Conservation (phyloP, 495 filamentous ascomycete genomes). For the Hypomontagnella submonticulosa region DNA sequence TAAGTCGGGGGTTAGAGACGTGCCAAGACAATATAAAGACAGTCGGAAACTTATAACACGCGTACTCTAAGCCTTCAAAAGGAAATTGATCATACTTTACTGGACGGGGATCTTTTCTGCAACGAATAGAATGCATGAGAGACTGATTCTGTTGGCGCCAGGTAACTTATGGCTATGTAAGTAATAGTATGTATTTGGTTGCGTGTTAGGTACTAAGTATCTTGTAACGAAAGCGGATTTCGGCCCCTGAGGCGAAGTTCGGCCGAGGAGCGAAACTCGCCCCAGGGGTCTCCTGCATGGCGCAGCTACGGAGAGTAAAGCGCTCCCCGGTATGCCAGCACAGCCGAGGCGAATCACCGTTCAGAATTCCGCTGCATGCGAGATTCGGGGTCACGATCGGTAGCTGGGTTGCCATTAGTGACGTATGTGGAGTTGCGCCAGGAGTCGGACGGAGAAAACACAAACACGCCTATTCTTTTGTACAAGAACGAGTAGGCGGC, state of each 20-base stretch:
- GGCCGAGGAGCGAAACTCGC: constrained; percentile 35
- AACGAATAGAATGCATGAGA: no score
- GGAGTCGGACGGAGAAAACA: constrained; percentile 9
- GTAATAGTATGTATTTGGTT: no score
- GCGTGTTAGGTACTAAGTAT: not conserved
- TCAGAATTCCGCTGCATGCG: constrained; percentile 17
- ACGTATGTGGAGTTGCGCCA: constrained; percentile 14
- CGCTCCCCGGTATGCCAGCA: constrained; percentile 9
- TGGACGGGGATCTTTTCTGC: no score
- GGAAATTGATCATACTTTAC: no score
- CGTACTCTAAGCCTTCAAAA: no score
- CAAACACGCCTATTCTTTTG: constrained; percentile 1
- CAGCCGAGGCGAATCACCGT: constrained; percentile 7
- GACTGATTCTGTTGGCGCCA: no score
- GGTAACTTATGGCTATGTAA: no score
- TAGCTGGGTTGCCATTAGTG: constrained; percentile 18
- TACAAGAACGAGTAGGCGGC: constrained; percentile 27
- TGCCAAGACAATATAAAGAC: no score
- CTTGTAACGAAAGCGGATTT: constrained; percentile 17
- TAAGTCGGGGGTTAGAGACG: no score
- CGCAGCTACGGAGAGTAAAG: constrained; percentile 1
- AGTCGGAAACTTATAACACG: no score
- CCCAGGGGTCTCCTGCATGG: not conserved
- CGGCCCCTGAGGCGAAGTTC: constrained; percentile 31
- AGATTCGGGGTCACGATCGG: constrained; percentile 18